Evolutionary conservation across 2,329 filamentous ascomycete species (phyloP).

Genomic region (Echinosphaeria canescens): DNA sequence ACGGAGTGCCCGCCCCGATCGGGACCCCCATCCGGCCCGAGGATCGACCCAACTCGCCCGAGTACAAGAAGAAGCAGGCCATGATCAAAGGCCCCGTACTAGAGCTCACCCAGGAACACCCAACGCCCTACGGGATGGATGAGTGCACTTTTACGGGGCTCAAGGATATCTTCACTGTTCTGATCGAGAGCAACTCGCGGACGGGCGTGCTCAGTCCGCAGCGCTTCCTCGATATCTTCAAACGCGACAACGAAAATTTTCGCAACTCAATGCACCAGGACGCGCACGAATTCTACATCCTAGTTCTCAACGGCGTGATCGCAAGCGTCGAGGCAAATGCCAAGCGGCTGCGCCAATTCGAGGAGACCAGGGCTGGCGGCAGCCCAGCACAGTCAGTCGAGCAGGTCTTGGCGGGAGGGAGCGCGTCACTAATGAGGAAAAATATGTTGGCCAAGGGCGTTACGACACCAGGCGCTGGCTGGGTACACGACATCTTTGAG

Average conservation of each 20-base stretch:
- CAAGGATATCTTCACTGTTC: constrained; percentile 87
- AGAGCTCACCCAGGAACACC: constrained; percentile 65
- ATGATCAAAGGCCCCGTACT: constrained; percentile 73
- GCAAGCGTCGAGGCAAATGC: constrained; percentile 83
- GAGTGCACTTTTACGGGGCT: constrained; percentile 88
- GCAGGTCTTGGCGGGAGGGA: constrained; percentile 10
- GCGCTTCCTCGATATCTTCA: constrained; percentile 83
- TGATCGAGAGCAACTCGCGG: constrained; percentile 61
- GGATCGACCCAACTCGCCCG: constrained; percentile 83
- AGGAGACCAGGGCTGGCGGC: constrained; percentile 16
- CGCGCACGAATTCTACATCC: constrained; percentile 88
- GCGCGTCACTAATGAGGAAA: constrained; percentile 7
- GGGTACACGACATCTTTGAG: constrained; percentile 96
- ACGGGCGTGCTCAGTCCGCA: constrained; percentile 84
- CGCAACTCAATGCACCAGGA: constrained; percentile 95
- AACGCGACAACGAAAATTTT: constrained; percentile 93
- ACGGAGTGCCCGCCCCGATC: constrained; percentile 15
- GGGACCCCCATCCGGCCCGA: constrained; percentile 46
- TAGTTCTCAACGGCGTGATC: constrained; percentile 91
- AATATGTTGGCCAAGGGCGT: constrained; percentile 15
- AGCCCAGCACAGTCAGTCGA: constrained; percentile 29
- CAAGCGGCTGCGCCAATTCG: constrained; percentile 33
- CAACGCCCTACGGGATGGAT: constrained; percentile 68
- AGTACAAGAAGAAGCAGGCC: constrained; percentile 96
- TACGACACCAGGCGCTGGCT: constrained; percentile 46